A percentile compares a stretch with the other conserved stretches of the same genome.
These are phyloP conservation scores for Vanrija sp. DNA, from an alignment of 1,284 basidiomycete species.

Conservation along the genomic window DNA sequence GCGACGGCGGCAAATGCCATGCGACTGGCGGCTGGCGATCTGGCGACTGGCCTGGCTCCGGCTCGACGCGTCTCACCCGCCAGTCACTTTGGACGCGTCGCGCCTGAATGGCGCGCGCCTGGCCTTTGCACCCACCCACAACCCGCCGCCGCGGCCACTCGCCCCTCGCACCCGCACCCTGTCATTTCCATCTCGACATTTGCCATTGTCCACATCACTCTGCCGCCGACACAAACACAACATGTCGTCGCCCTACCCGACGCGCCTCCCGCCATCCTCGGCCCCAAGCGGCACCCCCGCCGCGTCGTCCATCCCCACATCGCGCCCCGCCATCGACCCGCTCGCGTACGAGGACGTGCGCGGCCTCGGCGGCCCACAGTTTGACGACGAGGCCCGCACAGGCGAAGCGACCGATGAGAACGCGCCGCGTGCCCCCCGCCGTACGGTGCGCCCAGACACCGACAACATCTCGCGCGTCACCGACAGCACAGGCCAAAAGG, in stretches of 20 bases:
- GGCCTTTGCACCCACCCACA: too few species aligned
- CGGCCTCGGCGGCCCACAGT: constrained; percentile 35
- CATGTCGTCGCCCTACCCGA: constrained; percentile 38
- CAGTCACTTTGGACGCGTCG: too few species aligned
- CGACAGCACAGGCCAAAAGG: constrained; percentile 88
- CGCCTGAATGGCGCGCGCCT: too few species aligned
- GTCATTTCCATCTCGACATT: not conserved
- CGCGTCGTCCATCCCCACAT: constrained; percentile 30
- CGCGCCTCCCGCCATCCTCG: constrained; percentile 32
- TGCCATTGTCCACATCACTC: not conserved
- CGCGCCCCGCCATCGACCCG: constrained; percentile 35
- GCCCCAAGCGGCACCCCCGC: constrained; percentile 23
- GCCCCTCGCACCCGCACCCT: not conserved
- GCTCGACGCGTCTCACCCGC: too few species aligned
- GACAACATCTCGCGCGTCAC: constrained; percentile 77
- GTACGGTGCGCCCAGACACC: constrained; percentile 36
- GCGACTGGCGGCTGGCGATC: too few species aligned
- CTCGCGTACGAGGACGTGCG: constrained; percentile 40
- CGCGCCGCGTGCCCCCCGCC: not conserved
- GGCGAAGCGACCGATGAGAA: constrained; percentile 4
- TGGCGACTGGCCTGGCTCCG: too few species aligned
- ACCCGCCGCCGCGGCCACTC: too few species aligned
- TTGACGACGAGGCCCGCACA: constrained; percentile 10
- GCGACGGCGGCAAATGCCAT: too few species aligned
- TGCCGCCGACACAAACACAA: not conserved